Evolutionary conservation across 495 filamentous ascomycete species (phyloP).

Genomic region (Trichoderma asperelloides): DNA sequence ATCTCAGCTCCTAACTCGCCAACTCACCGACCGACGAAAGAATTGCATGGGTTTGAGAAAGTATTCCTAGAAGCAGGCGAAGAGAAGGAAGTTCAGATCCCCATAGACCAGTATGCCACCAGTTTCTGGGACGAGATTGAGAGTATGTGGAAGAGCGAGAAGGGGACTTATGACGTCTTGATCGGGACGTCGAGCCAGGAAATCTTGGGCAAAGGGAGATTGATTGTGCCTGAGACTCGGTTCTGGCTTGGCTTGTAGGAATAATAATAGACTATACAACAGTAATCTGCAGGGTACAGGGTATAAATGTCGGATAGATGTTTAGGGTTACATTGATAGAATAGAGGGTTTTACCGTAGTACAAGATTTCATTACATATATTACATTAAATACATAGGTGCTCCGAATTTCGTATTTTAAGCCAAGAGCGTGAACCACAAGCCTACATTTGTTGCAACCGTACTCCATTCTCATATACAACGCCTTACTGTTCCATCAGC

Average conservation of each 20-base stretch:
- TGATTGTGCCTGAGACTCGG: background rate
- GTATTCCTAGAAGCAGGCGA: constrained; percentile 61
- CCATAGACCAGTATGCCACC: constrained; percentile 63
- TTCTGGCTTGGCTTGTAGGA: background rate
- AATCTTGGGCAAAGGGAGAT: background rate
- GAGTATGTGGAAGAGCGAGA: constrained; percentile 66
- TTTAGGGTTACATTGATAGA: too few relatives aligned
- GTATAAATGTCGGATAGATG: too few relatives aligned
- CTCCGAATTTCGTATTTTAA: too few relatives aligned
- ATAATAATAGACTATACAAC: background rate
- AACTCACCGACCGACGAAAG: constrained; percentile 62
- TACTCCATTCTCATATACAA: background rate
- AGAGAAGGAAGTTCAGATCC: constrained; percentile 55
- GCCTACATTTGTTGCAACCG: too few relatives aligned
- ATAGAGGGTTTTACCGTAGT: too few relatives aligned
- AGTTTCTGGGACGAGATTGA: constrained; percentile 74
- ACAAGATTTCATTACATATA: too few relatives aligned
- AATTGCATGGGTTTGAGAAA: constrained; percentile 75
- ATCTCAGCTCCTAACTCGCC: constrained; percentile 45
- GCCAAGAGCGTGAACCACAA: too few relatives aligned
- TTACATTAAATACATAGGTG: background rate
- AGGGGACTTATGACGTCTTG: constrained; percentile 59
- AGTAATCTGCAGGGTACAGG: background rate
- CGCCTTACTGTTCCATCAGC: background rate
- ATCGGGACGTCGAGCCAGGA: constrained; percentile 42